Conservation (phyloP, 768 basidiomycete genomes). For the Artomyces pyxidatus region DNA sequence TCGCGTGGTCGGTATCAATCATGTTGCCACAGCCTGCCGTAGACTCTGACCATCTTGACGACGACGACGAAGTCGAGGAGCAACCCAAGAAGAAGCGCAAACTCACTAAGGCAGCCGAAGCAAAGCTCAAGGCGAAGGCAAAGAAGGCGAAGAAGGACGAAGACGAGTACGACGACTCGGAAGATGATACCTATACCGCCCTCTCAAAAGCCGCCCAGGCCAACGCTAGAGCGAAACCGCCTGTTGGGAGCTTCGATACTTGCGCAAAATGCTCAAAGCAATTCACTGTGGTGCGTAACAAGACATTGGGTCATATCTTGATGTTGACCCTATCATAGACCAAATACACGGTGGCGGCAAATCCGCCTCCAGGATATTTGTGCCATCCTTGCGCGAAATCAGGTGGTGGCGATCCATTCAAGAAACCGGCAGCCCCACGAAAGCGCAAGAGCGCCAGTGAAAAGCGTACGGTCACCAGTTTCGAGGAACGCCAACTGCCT, state of each 20-base stretch:
- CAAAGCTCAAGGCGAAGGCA: constrained; percentile 32
- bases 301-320: neutral
- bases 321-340: constrained; percentile 42
- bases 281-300: constrained; percentile 76
- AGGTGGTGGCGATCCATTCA: constrained; percentile 78
- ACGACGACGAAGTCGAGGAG: constrained; percentile 21
- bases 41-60: constrained; percentile 13
- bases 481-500: constrained; percentile 63
- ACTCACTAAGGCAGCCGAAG: constrained; percentile 33
- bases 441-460: constrained; percentile 61
- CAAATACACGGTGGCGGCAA: constrained; percentile 74
- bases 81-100: constrained; percentile 50
- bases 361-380: constrained; percentile 65
- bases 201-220: constrained; percentile 42
- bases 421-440: constrained; percentile 54
- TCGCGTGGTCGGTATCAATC: too few species aligned
- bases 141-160: constrained; percentile 25
- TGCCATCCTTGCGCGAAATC: constrained; percentile 81
- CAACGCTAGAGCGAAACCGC: constrained; percentile 42
- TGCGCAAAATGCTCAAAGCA: constrained; percentile 79
- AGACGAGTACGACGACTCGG: constrained; percentile 34
- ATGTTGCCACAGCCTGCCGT: constrained; percentile 2
- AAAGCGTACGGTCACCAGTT: constrained; percentile 56
- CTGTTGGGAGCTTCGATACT: constrained; percentile 68
- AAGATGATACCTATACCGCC: constrained; percentile 58